Conservation (phyloP, 1,284 basidiomycete species). For the Ceratobasidium sp. region DNA sequence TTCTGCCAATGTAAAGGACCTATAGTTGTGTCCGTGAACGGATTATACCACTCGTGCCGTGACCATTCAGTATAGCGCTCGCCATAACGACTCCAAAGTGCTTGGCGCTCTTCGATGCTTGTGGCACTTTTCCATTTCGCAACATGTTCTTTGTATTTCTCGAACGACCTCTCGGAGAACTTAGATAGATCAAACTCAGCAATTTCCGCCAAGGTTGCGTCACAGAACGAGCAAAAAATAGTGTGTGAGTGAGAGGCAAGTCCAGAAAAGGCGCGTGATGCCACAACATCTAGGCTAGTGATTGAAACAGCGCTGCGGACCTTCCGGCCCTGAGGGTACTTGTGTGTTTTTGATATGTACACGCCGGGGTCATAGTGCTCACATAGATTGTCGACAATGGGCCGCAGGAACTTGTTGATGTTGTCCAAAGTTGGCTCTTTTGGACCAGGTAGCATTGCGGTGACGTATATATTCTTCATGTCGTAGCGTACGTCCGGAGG, state of each 20-base stretch:
- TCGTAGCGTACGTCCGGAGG: conserved; percentile 57
- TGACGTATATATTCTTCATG: conserved; percentile 60
- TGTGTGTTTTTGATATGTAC: conserved; percentile 47
- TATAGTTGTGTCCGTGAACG: not conserved
- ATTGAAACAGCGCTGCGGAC: not conserved
- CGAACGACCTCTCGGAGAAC: not conserved
- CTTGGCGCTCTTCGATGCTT: not conserved
- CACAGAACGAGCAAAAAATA: not conserved
- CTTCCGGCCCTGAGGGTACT: conserved; percentile 14
- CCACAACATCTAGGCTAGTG: conserved; percentile 2
- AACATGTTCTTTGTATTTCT: no score
- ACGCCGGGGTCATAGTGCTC: conserved; percentile 57
- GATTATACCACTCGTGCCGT: not conserved
- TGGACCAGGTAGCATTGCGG: conserved; percentile 58
- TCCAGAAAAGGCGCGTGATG: not conserved
- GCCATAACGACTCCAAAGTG: not conserved
- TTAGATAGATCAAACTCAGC: not conserved
- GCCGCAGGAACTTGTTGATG: conserved; percentile 56
- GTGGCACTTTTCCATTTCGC: not conserved
- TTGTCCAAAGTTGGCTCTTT: conserved; percentile 49
- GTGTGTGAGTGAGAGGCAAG: not conserved
- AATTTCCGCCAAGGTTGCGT: not conserved
- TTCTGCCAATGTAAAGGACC: conserved; percentile 1
- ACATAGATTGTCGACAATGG: conserved; percentile 56
- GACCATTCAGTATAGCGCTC: conserved; percentile 7